Conservation (phyloP, 2,329 filamentous ascomycete genomes). For the Xylaria sp. region DNA sequence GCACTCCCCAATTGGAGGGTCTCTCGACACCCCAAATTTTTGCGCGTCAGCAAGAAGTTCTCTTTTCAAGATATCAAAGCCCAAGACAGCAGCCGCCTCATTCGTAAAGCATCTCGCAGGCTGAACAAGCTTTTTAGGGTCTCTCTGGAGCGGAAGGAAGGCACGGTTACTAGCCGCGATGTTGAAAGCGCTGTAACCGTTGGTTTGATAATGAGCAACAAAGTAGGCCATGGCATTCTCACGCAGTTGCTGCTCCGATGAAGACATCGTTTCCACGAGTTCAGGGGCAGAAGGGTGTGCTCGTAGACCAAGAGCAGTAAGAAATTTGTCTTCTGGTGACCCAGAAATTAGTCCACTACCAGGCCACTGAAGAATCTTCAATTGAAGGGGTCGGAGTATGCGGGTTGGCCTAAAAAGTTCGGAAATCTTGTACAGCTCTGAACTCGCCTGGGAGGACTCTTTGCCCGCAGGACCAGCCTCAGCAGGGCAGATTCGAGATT, state of each 20-base stretch:
- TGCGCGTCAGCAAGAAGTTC: conserved; percentile 82
- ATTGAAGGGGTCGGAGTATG: conserved; percentile 72
- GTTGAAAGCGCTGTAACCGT: conserved; percentile 77
- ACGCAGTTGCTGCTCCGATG: conserved; percentile 68
- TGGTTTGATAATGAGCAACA: conserved; percentile 79
- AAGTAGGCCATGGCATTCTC: conserved; percentile 83
- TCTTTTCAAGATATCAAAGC: conserved; percentile 79
- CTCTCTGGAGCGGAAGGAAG: conserved; percentile 79
- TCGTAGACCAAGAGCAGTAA: conserved; percentile 78
- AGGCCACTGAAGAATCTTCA: conserved; percentile 87
- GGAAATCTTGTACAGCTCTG: conserved; percentile 74
- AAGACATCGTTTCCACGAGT: conserved; percentile 81
- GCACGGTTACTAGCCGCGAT: conserved; percentile 65
- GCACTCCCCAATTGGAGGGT: conserved; percentile 83
- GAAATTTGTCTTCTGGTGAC: conserved; percentile 79
- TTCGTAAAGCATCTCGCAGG: conserved; percentile 88
- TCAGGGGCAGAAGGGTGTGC: conserved; percentile 77
- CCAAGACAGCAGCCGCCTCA: conserved; percentile 77
- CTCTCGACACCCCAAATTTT: conserved; percentile 85
- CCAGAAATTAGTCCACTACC: conserved; percentile 72
- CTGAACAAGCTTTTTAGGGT: conserved; percentile 71
- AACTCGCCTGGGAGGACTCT: conserved; percentile 63
- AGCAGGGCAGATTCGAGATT: conserved; percentile 84
- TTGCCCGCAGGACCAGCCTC: conserved; percentile 70
- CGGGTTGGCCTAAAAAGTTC: conserved; percentile 86